Conservation (phyloP, 2,329 filamentous ascomycete genomes). For the Lecanicillium sp. region DNA sequence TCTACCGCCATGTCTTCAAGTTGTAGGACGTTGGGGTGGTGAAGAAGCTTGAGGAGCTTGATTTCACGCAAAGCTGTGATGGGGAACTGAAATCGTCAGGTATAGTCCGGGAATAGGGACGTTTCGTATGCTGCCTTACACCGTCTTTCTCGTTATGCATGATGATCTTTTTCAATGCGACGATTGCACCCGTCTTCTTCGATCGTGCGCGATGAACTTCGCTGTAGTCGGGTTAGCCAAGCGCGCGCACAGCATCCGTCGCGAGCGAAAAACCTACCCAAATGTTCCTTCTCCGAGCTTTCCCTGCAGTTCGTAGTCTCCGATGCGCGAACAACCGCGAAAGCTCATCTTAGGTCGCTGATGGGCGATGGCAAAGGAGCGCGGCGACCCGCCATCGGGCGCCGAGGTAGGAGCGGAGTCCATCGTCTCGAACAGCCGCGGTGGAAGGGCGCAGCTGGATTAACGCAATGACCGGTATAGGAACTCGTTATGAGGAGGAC, state of each 20-base stretch:
- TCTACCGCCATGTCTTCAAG: slow-evolving; percentile 97
- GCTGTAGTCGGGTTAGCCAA: slow-evolving; percentile 31
- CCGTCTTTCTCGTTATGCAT: slow-evolving; percentile 99
- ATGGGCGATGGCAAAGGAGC: slow-evolving; percentile 51
- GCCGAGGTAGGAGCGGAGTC: slow-evolving; percentile 25
- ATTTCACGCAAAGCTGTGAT: slow-evolving; percentile 97
- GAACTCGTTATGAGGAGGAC: neutral
- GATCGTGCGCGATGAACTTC: slow-evolving; percentile 89
- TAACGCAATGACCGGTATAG: neutral
- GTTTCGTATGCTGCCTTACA: slow-evolving; percentile 38
- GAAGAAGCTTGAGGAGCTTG: slow-evolving; percentile 93
- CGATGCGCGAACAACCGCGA: slow-evolving; percentile 76
- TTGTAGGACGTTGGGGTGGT: slow-evolving; percentile 78
- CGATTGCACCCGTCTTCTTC: slow-evolving; percentile 64
- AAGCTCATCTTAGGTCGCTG: slow-evolving; percentile 57
- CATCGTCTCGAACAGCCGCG: slow-evolving; percentile 20
- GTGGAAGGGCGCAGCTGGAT: neutral
- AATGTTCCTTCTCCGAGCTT: slow-evolving; percentile 96
- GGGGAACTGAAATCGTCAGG: slow-evolving; percentile 60
- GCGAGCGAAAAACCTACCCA: slow-evolving; percentile 49
- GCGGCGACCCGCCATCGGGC: slow-evolving; percentile 43
- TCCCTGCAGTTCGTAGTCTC: slow-evolving; percentile 70
- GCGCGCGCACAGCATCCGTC: slow-evolving; percentile 14
- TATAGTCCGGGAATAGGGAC: slow-evolving; percentile 14
- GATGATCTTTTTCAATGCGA: slow-evolving; percentile 96